Evolutionary conservation across 257 asterid species (phyloP), one percentile per base, ranked within the genome.

Genomic region (Orobanche coerulescens): DNA sequence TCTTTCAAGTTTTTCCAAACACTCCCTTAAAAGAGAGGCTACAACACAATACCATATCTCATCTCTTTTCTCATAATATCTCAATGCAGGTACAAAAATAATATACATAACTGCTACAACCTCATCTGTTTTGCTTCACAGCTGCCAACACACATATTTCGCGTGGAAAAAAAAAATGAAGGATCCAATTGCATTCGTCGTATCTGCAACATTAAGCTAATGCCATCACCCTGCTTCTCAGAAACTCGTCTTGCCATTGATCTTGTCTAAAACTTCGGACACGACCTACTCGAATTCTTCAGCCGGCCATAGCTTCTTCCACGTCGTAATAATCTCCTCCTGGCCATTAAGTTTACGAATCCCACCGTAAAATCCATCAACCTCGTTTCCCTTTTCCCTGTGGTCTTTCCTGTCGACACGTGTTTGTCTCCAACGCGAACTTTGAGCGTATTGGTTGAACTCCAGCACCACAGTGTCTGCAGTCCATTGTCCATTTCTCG

Each of bases 361-460:
- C 50, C 97, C 97, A 0, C 86, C 95, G 37, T 86, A 89, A 49
- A 84, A 89, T 24, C 97, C 97, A 62, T 81, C 86, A 0, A 74
- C 76, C 57, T 86, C 95, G 42, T 84, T 76, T 25, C 97, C 97
- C 70, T 78, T 85, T 75, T 86, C 97, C 11, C 80, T 71, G 19
- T 86, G 95, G 15, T 89, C 87, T 73, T 74, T 82, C 75, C 97
- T 73, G 52, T 36, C 78, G 12, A 86, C 66, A 0, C 57, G 71
- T 23, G 89, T 81, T 46, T 61, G 72, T 66, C 94, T 82, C 97
- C 97, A 89, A 56, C 90, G 91, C 0, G 94, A 86, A 1, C 95
- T 94, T 23, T 57, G 80, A 0, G 95, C 68, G 66, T 89, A 86
- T 62, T 89, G 97, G 58, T 76, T 84, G 86, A 89, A 89, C 90